Evolutionary conservation across 192 early-diverging fungal species (phyloP), one percentile per base, ranked within the genome.

Genomic region (Glomus cerebriforme): DNA sequence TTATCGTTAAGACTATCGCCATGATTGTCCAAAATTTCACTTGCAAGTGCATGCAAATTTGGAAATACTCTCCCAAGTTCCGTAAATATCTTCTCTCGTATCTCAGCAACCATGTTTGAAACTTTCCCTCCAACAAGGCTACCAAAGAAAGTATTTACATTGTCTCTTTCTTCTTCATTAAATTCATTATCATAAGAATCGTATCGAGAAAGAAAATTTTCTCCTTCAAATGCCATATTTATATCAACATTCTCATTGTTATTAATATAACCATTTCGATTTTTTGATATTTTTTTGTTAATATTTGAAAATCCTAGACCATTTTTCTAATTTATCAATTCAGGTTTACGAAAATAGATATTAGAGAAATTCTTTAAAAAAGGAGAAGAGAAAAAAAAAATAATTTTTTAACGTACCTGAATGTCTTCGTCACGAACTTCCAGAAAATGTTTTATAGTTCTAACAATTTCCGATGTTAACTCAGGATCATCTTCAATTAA

Each of bases 61-160:
- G 83, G 83, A 49, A 84, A 84, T 4, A 84, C 80, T 75, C 79
- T 82, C 34, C 83, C 83, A 9, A 84, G 73, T 31, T 84, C 83
- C 70, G 79, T 80, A 7, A 84, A 80, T 80, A 84, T 79, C 31
- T 82, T 79, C 43, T 81, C 83, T 71, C 83, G 74, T 26, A 84
- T 80, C 75, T 84, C 83, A 59, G 80, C 75, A 27, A 84, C 80
- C 12, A 81, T 80, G 26, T 82, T 80, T 8, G 83, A 84, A 15
- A 84, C 83, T 24, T 81, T 74, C 32, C 73, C 81, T 59, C 81
- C 68, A 3, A 79, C 70, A 69, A 84, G 45, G 15, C 32, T 78
- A 34, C 75, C 78, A 6, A 81, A 34, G 7, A 78, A 80, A 7
- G 64, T n/a, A 43, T 45, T 80, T 10, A 54, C 77, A 49, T 15